phyloP scores from a whole-genome alignment of 2,329 filamentous ascomycete genomes.

The Diaporthe sp. region DNA sequence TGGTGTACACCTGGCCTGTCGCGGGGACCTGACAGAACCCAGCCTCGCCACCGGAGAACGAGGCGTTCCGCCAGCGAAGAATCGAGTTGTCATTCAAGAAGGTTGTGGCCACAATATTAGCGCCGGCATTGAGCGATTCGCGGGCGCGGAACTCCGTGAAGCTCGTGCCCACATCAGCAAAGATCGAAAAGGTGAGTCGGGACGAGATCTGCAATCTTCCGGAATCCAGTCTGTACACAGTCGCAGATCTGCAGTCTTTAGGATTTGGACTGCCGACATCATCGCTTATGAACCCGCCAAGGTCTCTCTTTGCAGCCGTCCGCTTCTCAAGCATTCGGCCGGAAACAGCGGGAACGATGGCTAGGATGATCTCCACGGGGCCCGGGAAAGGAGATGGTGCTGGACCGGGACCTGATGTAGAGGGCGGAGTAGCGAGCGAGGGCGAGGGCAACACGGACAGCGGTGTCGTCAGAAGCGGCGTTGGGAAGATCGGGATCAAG shows the following conservation, averaged over 20 bases:
- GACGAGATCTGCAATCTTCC: not conserved
- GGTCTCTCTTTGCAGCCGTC: not conserved
- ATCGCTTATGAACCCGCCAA: constrained; percentile 2
- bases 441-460: not conserved
- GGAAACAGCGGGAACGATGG: not conserved
- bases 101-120: not conserved
- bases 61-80: not conserved
- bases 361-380: not conserved
- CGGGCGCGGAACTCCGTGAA: not conserved
- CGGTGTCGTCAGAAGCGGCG: not conserved
- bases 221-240: not conserved
- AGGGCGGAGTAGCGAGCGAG: not conserved
- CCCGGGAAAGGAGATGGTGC: not conserved
- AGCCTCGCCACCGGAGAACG: constrained; percentile 1
- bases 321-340: not conserved
- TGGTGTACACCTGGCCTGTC: constrained; percentile 9
- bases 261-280: not conserved
- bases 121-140: not conserved
- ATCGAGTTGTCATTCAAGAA: not conserved
- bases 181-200: not conserved
- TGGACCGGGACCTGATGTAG: not conserved
- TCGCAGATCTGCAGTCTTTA: constrained; percentile 4
- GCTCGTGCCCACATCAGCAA: not conserved
- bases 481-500: not conserved
- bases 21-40: constrained; percentile 10